Base-by-base conservation (phyloP, 2,329 filamentous ascomycete species). In the Apiospora aurea region DNA sequence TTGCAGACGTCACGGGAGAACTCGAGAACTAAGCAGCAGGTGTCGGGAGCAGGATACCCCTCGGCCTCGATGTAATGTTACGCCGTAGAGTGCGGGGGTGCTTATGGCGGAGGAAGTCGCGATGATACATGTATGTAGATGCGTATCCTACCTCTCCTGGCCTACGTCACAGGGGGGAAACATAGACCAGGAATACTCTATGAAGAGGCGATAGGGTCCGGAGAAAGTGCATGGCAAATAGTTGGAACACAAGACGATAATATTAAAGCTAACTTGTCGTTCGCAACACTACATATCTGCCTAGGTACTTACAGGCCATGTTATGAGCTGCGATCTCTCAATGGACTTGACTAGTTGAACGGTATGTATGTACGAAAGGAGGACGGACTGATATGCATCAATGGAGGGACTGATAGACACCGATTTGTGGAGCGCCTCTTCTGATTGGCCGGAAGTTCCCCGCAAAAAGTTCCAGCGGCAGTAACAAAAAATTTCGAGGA, bases 401-500 rank as follows among this genome's bases (percentile, higher is more conserved):
- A 68, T 68, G 26, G 66, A 68, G 24, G 66, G 13, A 47, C 44
- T 47, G 66, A 68, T 68, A 68, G 29, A 43, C 41, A 29, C n/a
- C 1, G 10, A 64, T 41, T 41, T 64, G 6, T 64, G 34, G 57
- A 11, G 57, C 10, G 26, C 1, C 4, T 2, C 41, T 10, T 68
- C 38, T 47, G 41, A 68, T 68, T 68, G 41, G 66, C 43, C 13
- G 26, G 24, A 26, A 68, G 44, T 41, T 47, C 66, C 66, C 66
- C 66, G 41, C 66, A 68, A 68, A 68, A 68, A 68, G 29, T 41
- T 64, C 57, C 34, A 41, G 18, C 34, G 14, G 41, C 29, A 43
- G 66, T 47, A 68, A 34, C 66, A 46, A 68, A 68, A 68, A 68
- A 68, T 29, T 68, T 68, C 66, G 66, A 68, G 66, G 66, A 29